Conservation (phyloP, 305 asterid genomes). For the Plantago coronopus region DNA sequence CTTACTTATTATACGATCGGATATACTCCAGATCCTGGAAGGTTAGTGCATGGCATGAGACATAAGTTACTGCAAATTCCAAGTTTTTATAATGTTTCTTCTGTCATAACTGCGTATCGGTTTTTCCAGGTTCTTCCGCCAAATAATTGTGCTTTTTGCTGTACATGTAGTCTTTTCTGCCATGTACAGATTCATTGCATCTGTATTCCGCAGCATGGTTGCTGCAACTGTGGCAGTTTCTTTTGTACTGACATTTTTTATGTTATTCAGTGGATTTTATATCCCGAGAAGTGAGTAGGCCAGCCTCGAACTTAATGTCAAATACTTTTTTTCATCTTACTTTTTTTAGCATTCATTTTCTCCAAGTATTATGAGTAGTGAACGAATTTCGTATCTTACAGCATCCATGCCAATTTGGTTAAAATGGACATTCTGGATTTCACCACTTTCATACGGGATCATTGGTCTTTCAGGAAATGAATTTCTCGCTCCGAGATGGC, state of each 20-base stretch:
- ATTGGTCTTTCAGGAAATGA: slow-evolving; percentile 72
- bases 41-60: slow-evolving; percentile 38
- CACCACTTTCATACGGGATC: slow-evolving; percentile 83
- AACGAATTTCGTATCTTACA: slow-evolving; percentile 35
- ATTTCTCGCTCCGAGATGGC: slow-evolving; percentile 81
- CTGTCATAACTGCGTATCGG: neutral
- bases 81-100: too few species aligned
- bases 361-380: slow-evolving; percentile 15
- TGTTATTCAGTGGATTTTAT: slow-evolving; percentile 66
- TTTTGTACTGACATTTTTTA: slow-evolving; percentile 40
- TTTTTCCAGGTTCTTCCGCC: slow-evolving; percentile 61
- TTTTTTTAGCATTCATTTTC: neutral
- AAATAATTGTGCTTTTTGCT: slow-evolving; percentile 46
- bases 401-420: slow-evolving; percentile 91
- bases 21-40: slow-evolving; percentile 57
- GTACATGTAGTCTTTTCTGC: slow-evolving; percentile 59
- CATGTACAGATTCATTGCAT: slow-evolving; percentile 71
- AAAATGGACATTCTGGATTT: slow-evolving; percentile 82
- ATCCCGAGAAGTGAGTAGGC: slow-evolving; percentile 58
- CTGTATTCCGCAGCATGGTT: slow-evolving; percentile 46
- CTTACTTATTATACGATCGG: slow-evolving; percentile 71
- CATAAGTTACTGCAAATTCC: neutral
- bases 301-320: neutral
- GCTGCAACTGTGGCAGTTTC: slow-evolving; percentile 54
- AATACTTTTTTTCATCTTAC: too few species aligned